Conservation (phyloP, 108 stramenopile genomes). For the Cyclotella kingstonii region DNA sequence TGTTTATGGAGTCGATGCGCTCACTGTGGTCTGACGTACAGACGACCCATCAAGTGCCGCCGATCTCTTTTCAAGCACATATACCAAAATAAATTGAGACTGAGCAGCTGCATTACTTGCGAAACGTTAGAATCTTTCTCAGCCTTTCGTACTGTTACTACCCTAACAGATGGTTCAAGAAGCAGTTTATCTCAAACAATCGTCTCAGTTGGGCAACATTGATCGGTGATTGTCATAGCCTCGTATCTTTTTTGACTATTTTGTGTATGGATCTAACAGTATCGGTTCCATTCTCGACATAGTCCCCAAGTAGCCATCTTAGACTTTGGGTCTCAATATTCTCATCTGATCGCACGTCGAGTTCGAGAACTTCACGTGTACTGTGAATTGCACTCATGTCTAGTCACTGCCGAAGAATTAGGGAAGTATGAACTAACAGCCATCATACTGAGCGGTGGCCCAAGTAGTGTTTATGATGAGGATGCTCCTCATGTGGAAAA, state of each 20-base stretch:
- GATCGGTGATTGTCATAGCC: conserved; percentile 47
- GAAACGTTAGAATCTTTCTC: too few relatives aligned
- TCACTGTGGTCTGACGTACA: too few relatives aligned
- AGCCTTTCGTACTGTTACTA: background rate
- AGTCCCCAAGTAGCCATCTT: conserved; percentile 96
- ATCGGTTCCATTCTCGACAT: background rate
- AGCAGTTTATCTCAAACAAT: conserved; percentile 67
- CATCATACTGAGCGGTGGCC: conserved; percentile 95
- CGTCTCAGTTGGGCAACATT: conserved; percentile 66
- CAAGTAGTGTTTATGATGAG: conserved; percentile 91
- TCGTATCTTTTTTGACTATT: background rate
- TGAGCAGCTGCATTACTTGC: too few relatives aligned
- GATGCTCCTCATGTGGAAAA: conserved; percentile 92
- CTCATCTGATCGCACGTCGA: conserved; percentile 97
- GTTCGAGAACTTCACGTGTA: conserved; percentile 96
- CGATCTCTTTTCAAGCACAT: too few relatives aligned
- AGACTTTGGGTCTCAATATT: conserved; percentile 99
- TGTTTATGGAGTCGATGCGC: too few relatives aligned
- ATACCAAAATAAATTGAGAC: too few relatives aligned
- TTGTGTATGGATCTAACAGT: background rate
- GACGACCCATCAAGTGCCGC: too few relatives aligned
- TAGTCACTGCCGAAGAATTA: conserved; percentile 81
- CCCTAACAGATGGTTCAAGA: background rate
- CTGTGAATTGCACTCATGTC: conserved; percentile 96
- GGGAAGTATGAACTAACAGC: conserved; percentile 81